Evolutionary conservation across 495 filamentous ascomycete genomes (phyloP).

Genomic region (Cryomyces minteri): DNA sequence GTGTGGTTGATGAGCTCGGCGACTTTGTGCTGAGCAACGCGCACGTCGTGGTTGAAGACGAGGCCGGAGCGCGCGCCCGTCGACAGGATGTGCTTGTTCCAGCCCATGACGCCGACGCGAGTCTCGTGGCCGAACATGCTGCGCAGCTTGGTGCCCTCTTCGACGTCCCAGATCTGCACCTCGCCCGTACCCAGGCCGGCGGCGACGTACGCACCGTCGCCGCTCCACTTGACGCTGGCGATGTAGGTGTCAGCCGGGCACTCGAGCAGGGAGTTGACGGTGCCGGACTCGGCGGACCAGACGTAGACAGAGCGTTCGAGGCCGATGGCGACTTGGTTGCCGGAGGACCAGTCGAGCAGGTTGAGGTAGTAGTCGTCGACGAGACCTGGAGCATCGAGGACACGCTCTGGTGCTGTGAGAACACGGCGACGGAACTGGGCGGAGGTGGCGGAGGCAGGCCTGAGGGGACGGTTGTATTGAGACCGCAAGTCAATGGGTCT

Average conservation of each 20-base stretch:
- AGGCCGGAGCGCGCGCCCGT: slow-evolving; percentile 86
- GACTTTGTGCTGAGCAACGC: slow-evolving; percentile 91
- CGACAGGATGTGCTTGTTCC: slow-evolving; percentile 93
- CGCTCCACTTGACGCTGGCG: slow-evolving; percentile 96
- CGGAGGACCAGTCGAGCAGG: slow-evolving; percentile 90
- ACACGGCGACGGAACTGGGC: slow-evolving; percentile 82
- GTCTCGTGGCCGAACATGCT: slow-evolving; percentile 97
- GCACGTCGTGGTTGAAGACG: slow-evolving; percentile 99
- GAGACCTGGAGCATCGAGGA: slow-evolving; percentile 90
- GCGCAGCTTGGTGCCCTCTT: slow-evolving; percentile 83
- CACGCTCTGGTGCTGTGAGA: slow-evolving; percentile 85
- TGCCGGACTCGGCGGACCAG: slow-evolving; percentile 92
- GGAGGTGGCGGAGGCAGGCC: slow-evolving; percentile 46
- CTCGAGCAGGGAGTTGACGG: slow-evolving; percentile 74
- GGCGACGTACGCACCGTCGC: slow-evolving; percentile 69
- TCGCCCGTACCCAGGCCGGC: slow-evolving; percentile 91
- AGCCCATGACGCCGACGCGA: slow-evolving; percentile 93
- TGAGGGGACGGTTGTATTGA: slow-evolving; percentile 94
- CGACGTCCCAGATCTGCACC: slow-evolving; percentile 98
- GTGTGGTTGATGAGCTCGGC: slow-evolving; percentile 93
- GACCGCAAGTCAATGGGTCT: slow-evolving; percentile 94
- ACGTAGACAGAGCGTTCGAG: slow-evolving; percentile 94
- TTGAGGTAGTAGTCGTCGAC: slow-evolving; percentile 99
- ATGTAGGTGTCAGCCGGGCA: slow-evolving; percentile 81
- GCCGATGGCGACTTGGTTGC: slow-evolving; percentile 95